Evolutionary conservation across 129 eudicot genomes (phyloP).

Genomic region (Cynara cardunculus): DNA sequence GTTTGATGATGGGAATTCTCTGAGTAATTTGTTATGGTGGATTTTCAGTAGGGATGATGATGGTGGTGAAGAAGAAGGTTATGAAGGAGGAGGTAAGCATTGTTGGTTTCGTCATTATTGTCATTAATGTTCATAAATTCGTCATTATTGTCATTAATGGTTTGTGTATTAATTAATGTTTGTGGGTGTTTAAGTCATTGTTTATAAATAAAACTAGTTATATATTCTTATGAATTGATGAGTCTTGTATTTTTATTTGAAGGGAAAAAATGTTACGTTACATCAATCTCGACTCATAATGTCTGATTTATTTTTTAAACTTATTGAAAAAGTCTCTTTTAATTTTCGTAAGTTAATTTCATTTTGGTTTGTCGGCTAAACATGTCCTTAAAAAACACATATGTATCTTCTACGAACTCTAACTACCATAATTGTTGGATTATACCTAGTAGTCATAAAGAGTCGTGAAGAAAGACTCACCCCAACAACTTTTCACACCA

Average conservation of each 20-base stretch:
- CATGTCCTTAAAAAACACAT: not conserved
- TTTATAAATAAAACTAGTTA: not conserved
- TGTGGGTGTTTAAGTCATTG: not conserved
- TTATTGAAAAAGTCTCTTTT: no score
- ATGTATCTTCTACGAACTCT: not conserved
- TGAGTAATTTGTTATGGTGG: constrained; percentile 91
- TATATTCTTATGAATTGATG: not conserved
- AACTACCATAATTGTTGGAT: not conserved
- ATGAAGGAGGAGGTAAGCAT: constrained; percentile 41
- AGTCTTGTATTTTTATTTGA: not conserved
- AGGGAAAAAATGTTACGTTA: no score
- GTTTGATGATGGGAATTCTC: constrained; percentile 84
- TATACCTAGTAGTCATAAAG: not conserved
- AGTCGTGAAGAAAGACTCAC: not conserved
- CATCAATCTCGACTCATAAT: no score
- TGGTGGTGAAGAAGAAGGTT: constrained; percentile 43
- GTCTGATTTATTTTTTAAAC: no score
- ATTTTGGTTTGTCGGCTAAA: no score
- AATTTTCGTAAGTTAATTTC: not conserved
- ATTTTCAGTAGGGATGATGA: constrained; percentile 51
- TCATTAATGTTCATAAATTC: constrained; percentile 22
- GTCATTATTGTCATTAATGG: no score
- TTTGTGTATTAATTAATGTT: no score
- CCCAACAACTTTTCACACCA: not conserved
- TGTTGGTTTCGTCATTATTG: constrained; percentile 71